phyloP scores from a whole-genome alignment of 2,329 filamentous ascomycete genomes.

The Fusarium sp. region DNA sequence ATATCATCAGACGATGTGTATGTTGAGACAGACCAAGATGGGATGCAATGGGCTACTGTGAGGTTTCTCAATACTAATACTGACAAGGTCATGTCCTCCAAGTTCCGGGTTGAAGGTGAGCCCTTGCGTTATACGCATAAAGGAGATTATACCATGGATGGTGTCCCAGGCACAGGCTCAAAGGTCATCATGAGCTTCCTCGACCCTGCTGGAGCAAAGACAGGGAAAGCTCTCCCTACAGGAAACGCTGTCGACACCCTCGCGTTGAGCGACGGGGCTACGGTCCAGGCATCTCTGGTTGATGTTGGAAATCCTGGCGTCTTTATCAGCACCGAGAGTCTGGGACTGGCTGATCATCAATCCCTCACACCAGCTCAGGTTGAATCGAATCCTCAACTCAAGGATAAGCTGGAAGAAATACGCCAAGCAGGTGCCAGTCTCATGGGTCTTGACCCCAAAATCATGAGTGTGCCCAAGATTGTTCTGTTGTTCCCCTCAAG shows the following conservation, averaged over 20 bases:
- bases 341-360: slow-evolving; percentile 60
- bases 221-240: slow-evolving; percentile 64
- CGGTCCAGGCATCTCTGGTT: slow-evolving; percentile 66
- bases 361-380: slow-evolving; percentile 66
- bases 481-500: slow-evolving; percentile 58
- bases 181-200: slow-evolving; percentile 71
- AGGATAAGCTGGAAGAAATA: slow-evolving; percentile 65
- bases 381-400: slow-evolving; percentile 58
- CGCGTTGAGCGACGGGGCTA: slow-evolving; percentile 50
- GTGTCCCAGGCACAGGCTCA: slow-evolving; percentile 69
- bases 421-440: slow-evolving; percentile 66
- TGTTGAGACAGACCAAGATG: slow-evolving; percentile 39
- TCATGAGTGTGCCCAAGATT: slow-evolving; percentile 71
- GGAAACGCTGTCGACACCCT: slow-evolving; percentile 66
- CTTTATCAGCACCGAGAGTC: slow-evolving; percentile 67
- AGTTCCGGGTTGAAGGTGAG: slow-evolving; percentile 63
- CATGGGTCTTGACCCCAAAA: slow-evolving; percentile 68
- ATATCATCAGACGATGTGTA: slow-evolving; percentile 23
- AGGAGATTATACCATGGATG: slow-evolving; percentile 72
- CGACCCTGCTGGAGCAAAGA: slow-evolving; percentile 72
- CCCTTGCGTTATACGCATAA: slow-evolving; percentile 43
- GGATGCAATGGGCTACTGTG: slow-evolving; percentile 59
- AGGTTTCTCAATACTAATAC: slow-evolving; percentile 80
- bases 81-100: slow-evolving; percentile 69
- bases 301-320: slow-evolving; percentile 74